Conservation (phyloP, 768 basidiomycete genomes). For the Calocera cornea region DNA sequence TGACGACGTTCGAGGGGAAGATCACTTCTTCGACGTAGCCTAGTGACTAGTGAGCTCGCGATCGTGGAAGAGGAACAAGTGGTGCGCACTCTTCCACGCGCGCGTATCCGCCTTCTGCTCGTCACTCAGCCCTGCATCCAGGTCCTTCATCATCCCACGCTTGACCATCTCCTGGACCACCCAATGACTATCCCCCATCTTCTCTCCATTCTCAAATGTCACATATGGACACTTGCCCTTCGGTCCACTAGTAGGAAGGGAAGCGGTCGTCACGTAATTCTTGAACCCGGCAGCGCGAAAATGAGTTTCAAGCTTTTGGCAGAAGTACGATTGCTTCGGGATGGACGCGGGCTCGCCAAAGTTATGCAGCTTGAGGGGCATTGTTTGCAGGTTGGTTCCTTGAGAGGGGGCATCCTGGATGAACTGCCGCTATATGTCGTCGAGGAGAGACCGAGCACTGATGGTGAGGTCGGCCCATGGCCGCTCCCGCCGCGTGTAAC, state of each 20-base stretch:
- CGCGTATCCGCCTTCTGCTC: background rate
- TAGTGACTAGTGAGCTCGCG: background rate
- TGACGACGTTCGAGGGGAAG: background rate
- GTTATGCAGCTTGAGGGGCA: background rate
- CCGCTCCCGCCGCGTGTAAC: too few species aligned
- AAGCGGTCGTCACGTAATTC: background rate
- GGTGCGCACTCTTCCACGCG: background rate
- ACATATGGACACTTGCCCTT: background rate
- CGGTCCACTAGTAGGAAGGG: background rate
- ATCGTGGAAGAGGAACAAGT: background rate
- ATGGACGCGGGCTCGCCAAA: background rate
- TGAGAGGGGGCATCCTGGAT: too few species aligned
- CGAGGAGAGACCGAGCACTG: too few species aligned
- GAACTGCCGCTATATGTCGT: too few species aligned
- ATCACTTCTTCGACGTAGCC: background rate
- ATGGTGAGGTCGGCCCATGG: too few species aligned
- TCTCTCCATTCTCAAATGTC: background rate
- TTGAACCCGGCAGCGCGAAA: background rate
- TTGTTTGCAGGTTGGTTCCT: background rate
- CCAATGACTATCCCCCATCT: background rate
- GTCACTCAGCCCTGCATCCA: background rate
- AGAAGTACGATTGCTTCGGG: background rate
- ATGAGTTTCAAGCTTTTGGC: background rate
- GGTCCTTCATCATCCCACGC: background rate
- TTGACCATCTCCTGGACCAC: background rate